phyloP scores from a whole-genome alignment of 116 monocot species.

The Phalaenopsis hybrid region DNA sequence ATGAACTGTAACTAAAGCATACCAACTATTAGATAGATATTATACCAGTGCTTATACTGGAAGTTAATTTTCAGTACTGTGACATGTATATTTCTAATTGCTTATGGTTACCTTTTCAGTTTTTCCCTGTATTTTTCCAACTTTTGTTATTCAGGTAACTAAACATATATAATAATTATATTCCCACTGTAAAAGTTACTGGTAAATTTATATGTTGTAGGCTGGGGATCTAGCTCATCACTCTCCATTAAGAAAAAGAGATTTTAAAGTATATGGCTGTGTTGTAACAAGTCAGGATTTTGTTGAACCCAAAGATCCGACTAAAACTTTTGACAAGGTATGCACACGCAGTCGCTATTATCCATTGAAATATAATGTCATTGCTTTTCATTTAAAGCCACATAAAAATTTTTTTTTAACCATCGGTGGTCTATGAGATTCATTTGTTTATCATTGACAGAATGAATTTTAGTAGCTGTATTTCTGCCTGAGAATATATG shows the following conservation, averaged over 20 bases:
- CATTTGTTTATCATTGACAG: background rate
- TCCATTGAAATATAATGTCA: background rate
- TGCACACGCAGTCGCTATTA: constrained; percentile 9
- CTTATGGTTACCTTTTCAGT: background rate
- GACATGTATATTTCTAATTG: no score
- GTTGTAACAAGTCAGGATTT: constrained; percentile 72
- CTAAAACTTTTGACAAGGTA: constrained; percentile 63
- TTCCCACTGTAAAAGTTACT: background rate
- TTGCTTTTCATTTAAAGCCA: background rate
- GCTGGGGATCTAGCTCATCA: constrained; percentile 26
- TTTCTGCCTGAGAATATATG: background rate
- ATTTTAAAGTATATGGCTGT: constrained; percentile 90
- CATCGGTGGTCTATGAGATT: background rate
- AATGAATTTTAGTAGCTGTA: background rate
- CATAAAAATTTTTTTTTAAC: background rate
- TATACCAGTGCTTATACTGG: no score
- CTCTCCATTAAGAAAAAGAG: constrained; percentile 44
- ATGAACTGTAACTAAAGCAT: no score
- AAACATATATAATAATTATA: background rate
- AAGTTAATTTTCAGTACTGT: no score
- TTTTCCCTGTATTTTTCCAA: background rate
- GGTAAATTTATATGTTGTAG: constrained; percentile 20
- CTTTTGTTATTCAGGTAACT: background rate
- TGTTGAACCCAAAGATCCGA: constrained; percentile 70
- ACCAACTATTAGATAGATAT: no score